These are phyloP conservation scores for Heritiera fomes DNA, from an alignment of 345 rosid genomes.

Conservation along the genomic window DNA sequence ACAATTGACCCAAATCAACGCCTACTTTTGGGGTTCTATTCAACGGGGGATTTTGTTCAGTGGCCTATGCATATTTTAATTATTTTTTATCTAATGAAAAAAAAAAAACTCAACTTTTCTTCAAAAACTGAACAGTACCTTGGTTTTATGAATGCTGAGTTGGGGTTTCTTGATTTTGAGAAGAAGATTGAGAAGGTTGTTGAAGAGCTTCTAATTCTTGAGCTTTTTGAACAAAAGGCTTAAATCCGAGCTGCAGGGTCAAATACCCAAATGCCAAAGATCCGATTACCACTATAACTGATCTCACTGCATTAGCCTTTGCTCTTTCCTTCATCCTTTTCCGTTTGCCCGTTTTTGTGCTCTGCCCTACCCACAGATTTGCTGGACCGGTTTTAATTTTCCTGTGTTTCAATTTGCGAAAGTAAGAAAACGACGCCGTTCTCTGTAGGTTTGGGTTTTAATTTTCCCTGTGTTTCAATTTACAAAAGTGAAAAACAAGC, in stretches of 20 bases:
- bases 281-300: slow-evolving; percentile 52
- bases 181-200: slow-evolving; percentile 9
- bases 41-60: no score
- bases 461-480: no score
- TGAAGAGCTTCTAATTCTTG: slow-evolving; percentile 26
- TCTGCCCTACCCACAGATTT: not conserved
- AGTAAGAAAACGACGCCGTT: not conserved
- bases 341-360: not conserved
- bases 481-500: no score
- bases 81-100: no score
- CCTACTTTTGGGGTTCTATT: no score
- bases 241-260: slow-evolving; percentile 50
- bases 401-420: not conserved
- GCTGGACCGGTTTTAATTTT: not conserved
- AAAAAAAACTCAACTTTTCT: not conserved
- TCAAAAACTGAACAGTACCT: not conserved
- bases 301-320: slow-evolving; percentile 50
- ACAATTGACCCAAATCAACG: no score
- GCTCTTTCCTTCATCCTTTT: slow-evolving; percentile 27
- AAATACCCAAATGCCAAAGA: slow-evolving; percentile 65
- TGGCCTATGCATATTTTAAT: no score
- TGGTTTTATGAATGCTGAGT: not conserved
- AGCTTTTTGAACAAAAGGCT: slow-evolving; percentile 54
- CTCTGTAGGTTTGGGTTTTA: no score
- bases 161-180: slow-evolving; percentile 14